These are phyloP conservation scores for Tricladium varicosporioides DNA, from an alignment of 2,329 filamentous ascomycete species.

Conservation along the genomic window DNA sequence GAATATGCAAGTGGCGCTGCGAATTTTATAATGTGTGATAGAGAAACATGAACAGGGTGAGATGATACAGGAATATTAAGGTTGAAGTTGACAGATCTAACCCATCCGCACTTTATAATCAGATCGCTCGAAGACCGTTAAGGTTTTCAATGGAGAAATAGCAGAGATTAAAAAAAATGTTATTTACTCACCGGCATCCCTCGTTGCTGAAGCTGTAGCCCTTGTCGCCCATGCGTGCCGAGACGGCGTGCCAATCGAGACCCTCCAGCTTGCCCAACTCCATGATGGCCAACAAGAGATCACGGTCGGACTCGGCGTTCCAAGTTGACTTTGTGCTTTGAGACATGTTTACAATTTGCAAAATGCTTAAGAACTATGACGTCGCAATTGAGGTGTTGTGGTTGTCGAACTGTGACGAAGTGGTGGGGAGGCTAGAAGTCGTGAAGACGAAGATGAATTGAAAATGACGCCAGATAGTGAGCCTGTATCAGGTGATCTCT, in stretches of 20 bases:
- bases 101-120: neutral
- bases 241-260: conserved; percentile 26
- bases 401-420: no score
- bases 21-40: neutral
- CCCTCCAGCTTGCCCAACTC: conserved; percentile 24
- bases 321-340: conserved; percentile 15
- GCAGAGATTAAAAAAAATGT: neutral
- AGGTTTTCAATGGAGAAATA: neutral
- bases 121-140: neutral
- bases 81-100: no score
- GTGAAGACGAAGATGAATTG: no score
- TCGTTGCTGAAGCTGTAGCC: conserved; percentile 29
- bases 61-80: no score
- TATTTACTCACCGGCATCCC: conserved; percentile 30
- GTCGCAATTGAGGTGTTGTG: neutral
- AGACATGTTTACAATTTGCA: conserved; percentile 16
- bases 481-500: no score
- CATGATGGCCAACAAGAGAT: conserved; percentile 32
- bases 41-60: neutral
- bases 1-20: neutral
- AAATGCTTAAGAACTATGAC: neutral
- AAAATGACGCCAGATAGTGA: no score
- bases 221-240: conserved; percentile 21
- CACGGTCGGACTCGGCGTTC: conserved; percentile 27
- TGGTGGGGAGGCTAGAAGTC: no score